Conservation (phyloP, 305 asterid species). For the Solanum hybrid region DNA sequence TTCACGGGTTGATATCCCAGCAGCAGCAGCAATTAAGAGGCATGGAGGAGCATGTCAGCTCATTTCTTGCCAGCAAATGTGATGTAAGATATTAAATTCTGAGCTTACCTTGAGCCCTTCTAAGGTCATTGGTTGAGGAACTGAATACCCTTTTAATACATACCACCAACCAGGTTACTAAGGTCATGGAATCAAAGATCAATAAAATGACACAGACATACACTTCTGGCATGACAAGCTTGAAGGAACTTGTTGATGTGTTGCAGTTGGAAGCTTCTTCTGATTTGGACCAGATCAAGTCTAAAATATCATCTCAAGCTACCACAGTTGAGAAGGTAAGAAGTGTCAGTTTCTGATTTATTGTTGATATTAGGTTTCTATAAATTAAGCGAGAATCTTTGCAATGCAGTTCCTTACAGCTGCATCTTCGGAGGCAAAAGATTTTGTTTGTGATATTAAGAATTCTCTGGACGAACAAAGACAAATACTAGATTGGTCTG, state of each 20-base stretch:
- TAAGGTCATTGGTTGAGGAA: conserved; percentile 4
- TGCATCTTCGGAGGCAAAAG: conserved; percentile 53
- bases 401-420: conserved; percentile 38
- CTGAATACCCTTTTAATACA: conserved; percentile 11
- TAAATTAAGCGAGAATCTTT: not conserved
- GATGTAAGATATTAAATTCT: conserved; percentile 34
- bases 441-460: conserved; percentile 46
- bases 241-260: conserved; percentile 37
- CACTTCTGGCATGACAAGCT: conserved; percentile 36
- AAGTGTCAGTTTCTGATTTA: not conserved
- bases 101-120: not conserved
- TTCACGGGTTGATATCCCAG: conserved; percentile 47
- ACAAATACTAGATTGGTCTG: conserved; percentile 42
- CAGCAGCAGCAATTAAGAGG: conserved; percentile 58
- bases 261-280: conserved; percentile 49
- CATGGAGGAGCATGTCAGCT: conserved; percentile 35
- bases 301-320: conserved; percentile 39
- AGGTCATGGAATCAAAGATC: conserved; percentile 54
- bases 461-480: conserved; percentile 50
- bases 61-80: conserved; percentile 52
- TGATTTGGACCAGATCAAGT: conserved; percentile 45
- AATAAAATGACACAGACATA: conserved; percentile 45
- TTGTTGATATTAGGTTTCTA: not conserved
- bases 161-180: conserved; percentile 32
- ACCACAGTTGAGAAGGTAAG: conserved; percentile 54